Conservation (phyloP, 805 yeast species). For the Saturnispora besseyi region DNA sequence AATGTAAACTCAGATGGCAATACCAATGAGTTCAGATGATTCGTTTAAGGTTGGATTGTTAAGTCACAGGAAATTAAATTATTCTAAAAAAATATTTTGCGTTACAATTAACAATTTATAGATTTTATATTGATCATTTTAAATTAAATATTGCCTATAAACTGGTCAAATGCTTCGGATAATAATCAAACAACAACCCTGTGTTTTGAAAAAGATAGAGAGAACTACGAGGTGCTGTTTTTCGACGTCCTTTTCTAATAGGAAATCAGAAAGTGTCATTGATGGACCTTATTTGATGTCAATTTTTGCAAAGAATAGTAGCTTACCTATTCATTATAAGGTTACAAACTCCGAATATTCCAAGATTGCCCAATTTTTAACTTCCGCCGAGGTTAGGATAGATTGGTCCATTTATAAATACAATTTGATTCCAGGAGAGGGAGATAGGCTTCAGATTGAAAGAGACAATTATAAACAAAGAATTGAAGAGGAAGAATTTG, state of each 20-base stretch:
- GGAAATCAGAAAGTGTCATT: background rate
- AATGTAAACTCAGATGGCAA: background rate
- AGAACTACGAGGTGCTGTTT: background rate
- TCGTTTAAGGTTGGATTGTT: background rate
- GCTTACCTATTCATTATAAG: slow-evolving; percentile 6
- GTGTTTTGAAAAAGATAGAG: no score
- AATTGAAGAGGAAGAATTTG: slow-evolving; percentile 3
- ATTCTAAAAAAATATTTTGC: no score
- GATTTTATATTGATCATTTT: no score
- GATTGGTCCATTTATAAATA: slow-evolving; percentile 56
- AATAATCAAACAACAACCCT: background rate
- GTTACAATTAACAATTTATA: no score
- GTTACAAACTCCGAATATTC: slow-evolving; percentile 8
- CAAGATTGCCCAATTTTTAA: slow-evolving; percentile 34
- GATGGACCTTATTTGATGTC: slow-evolving; percentile 18
- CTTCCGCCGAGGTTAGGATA: slow-evolving; percentile 34
- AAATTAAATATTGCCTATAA: background rate
- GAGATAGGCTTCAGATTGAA: slow-evolving; percentile 14
- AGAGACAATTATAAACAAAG: slow-evolving; percentile 4
- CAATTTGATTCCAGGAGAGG: slow-evolving; percentile 49
- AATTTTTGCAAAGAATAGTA: slow-evolving; percentile 11
- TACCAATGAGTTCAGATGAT: background rate
- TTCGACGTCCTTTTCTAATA: background rate
- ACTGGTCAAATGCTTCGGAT: background rate
- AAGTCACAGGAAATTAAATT: background rate